Conservation (phyloP, 2,329 filamentous ascomycete species). For the Endoconidiophora laricicola region DNA sequence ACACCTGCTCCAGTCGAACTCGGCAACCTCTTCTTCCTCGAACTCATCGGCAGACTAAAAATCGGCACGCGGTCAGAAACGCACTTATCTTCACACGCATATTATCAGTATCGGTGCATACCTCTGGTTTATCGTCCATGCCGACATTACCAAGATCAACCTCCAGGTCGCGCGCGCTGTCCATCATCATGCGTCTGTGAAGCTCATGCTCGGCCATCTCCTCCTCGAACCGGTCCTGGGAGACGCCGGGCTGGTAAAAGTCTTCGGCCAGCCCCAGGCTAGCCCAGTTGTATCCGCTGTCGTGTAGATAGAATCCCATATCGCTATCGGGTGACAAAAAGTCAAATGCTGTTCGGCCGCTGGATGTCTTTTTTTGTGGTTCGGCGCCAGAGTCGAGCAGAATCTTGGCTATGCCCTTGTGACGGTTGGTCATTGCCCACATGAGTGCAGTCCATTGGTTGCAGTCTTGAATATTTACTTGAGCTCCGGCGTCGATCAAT, state of each 20-base stretch:
- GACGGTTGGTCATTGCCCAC: conserved; percentile 99
- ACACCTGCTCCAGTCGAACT: conserved; percentile 91
- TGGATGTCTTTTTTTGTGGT: conserved; percentile 88
- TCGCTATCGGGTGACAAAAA: conserved; percentile 93
- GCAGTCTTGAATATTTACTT: conserved; percentile 84
- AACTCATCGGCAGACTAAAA: conserved; percentile 54
- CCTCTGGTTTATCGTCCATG: conserved; percentile 88
- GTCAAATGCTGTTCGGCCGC: conserved; percentile 84
- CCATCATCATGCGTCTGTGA: conserved; percentile 97
- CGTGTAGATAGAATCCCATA: conserved; percentile 86
- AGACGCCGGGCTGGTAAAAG: conserved; percentile 85
- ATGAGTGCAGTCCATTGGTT: conserved; percentile 97
- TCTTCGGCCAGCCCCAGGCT: conserved; percentile 68
- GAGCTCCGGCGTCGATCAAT: conserved; percentile 68
- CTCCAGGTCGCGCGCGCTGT: conserved; percentile 90
- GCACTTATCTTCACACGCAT: background rate
- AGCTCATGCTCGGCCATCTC: conserved; percentile 94
- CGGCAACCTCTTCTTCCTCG: conserved; percentile 65
- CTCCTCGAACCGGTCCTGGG: conserved; percentile 87
- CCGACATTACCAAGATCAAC: conserved; percentile 92
- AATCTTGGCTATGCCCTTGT: conserved; percentile 88
- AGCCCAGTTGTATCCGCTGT: conserved; percentile 61
- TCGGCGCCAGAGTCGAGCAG: conserved; percentile 86
- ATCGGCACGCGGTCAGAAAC: conserved; percentile 3
- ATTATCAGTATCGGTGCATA: conserved; percentile 21